Evolutionary conservation across 169 alveolate species (phyloP), one percentile per base, ranked within the genome.

Genomic region (Plasmodium vinckei): DNA sequence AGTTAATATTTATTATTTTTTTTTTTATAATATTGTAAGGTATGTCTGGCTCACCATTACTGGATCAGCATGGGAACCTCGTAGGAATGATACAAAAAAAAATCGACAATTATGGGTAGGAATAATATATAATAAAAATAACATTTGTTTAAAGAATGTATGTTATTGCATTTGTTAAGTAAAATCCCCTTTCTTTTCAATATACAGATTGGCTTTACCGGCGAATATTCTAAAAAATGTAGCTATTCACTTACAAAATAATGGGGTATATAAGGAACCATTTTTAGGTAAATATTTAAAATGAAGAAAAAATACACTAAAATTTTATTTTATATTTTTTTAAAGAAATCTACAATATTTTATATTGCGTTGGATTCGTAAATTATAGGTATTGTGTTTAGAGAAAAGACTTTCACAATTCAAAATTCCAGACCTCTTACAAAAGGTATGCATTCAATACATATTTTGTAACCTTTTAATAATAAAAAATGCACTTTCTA

Each of bases 11-110:
- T 64, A 15, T 57, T 5, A 21, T 4, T 72, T 17, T 72, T n/a
- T 65, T 47, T 64, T 17, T 7, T 15, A 17, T 65, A 61, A 33
- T 25, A 19, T 77, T 77, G 23, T 33, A 64, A 77, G 88, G 88
- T 57, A 77, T 77, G 88, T 77, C 88, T 1, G 88, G 88, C 39
- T 77, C 88, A 44, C 88, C 88, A 64, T 46, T 77, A 49, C 33
- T 77, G 9, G 88, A 77, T 56, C 63, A 51, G 42, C 21, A 64
- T 49, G 88, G 88, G 33, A 77, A 77, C 42, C 88, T 77, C 3
- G 88, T 77, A 27, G 88, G 88, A 49, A 77, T 77, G 88, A 77
- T 77, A 63, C 88, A 77, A 64, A 77, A 77, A 57, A 77, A 77
- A 63, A 77, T 77, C 23, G 88, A 77, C 57, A 77, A 77, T 77